Evolutionary conservation across 306 rosid species (phyloP).

Genomic region (Prinsepia uniflora): DNA sequence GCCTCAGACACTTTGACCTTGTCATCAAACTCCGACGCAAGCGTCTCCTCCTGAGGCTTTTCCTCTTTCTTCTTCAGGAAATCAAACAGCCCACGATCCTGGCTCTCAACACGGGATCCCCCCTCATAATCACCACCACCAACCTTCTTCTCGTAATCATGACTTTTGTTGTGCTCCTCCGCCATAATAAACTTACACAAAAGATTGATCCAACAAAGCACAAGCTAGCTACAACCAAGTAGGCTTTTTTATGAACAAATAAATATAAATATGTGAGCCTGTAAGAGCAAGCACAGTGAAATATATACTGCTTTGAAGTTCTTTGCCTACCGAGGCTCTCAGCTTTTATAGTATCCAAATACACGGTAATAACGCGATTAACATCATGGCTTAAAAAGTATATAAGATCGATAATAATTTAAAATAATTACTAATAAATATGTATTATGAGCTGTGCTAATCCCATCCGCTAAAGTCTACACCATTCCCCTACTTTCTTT

Average conservation of each 20-base stretch:
- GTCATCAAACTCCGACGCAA: conserved; percentile 27
- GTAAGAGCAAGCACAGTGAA: neutral
- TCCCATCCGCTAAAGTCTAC: neutral
- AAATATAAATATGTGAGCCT: no score
- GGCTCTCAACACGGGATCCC: conserved; percentile 32
- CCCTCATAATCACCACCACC: conserved; percentile 14
- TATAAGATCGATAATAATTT: neutral
- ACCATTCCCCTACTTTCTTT: neutral
- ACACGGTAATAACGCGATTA: conserved; percentile 44
- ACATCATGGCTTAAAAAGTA: neutral
- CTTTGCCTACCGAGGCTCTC: neutral
- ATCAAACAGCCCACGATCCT: conserved; percentile 74
- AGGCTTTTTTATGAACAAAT: no score
- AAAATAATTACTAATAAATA: neutral
- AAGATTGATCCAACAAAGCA: no score
- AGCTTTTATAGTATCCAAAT: conserved; percentile 29
- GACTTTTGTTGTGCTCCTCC: conserved; percentile 47
- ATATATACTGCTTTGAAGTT: neutral
- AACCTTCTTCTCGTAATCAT: conserved; percentile 28
- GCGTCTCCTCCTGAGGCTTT: conserved; percentile 29
- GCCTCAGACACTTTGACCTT: conserved; percentile 30
- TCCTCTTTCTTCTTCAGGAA: conserved; percentile 50
- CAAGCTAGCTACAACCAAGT: no score
- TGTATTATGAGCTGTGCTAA: neutral
- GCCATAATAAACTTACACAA: conserved; percentile 41